Evolutionary conservation across 768 basidiomycete species (phyloP).

Genomic region (Filobasidium floriforme): DNA sequence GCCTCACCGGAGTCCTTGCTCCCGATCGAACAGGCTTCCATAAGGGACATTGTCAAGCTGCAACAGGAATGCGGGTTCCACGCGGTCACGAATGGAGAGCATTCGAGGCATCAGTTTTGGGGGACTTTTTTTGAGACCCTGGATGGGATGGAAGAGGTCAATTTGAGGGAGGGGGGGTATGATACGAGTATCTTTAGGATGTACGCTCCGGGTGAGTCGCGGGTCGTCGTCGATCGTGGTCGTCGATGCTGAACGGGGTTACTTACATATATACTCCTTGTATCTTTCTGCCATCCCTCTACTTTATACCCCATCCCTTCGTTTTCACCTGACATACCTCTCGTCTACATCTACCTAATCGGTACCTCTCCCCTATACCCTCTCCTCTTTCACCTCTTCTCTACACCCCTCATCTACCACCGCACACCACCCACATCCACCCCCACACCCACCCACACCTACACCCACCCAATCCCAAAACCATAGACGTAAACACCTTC

Average conservation of each 20-base stretch:
- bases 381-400: too few relatives aligned
- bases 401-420: too few relatives aligned
- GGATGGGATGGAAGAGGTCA: conserved; percentile 53
- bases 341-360: too few relatives aligned
- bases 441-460: too few relatives aligned
- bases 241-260: too few relatives aligned
- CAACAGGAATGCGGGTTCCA: conserved; percentile 56
- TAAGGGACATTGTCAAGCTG: conserved; percentile 53
- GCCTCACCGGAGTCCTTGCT: conserved; percentile 50
- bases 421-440: too few relatives aligned
- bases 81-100: conserved; percentile 61
- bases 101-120: conserved; percentile 49
- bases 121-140: conserved; percentile 63
- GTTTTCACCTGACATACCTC: too few relatives aligned
- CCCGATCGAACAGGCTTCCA: conserved; percentile 53
- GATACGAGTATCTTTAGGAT: conserved; percentile 14
- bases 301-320: too few relatives aligned
- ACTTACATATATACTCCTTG: too few relatives aligned
- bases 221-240: neutral
- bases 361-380: too few relatives aligned
- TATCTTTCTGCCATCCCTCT: too few relatives aligned
- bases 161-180: conserved; percentile 45
- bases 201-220: conserved; percentile 17
- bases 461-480: neutral
- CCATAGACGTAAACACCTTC: conserved; percentile 14